Base-by-base conservation (phyloP, 2,329 filamentous ascomycete species). In the Arthrobotrys sinensis region DNA sequence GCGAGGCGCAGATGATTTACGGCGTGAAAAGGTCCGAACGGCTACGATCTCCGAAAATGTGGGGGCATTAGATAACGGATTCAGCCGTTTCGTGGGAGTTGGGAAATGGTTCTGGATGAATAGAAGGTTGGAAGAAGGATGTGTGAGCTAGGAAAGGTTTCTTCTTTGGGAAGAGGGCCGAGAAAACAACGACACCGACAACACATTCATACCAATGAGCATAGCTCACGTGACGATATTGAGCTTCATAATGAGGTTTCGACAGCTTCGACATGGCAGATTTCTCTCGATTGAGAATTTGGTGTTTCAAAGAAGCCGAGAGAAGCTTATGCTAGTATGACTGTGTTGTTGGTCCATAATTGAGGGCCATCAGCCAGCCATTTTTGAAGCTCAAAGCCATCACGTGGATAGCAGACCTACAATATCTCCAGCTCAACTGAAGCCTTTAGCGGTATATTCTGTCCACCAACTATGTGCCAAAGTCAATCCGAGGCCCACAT, bases 1-100 rank as follows among this genome's bases (percentile, higher is more conserved):
- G n/a, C 34, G 36, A 63, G 57, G 34, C 38, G 45, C 24, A 40
- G 50, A 48, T 53, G 55, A 46, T 32, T 36, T 38, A 53, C 75
- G 67, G 75, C 34, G 67, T 28, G 67, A 78, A 21, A 62, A 53
- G 60, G 52, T 78, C 75, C 75, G 75, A 64, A 67, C 75, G 75
- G 75, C 62, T 62, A 55, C 19, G 67, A 53, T 72, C 36, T 78
- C 67, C 75, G 75, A 68, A 52, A 21, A 43, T 38, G 63, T 68
- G 70, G 70, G 69, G 69, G 11, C n/a, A 3, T 21, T 4, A 46
- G 66, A 36, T 24, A 34, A 21, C 32, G n/a, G 68, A 38, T 24
- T 38, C 34, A 43, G 55, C n/a, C 57, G 24, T 50, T 34, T 32
- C 48, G 34, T 10, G 12, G 43, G 19, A 45, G 45, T n/a, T 21